Evolutionary conservation across 306 rosid genomes (phyloP).

Genomic region (Trifolium subterraneum): DNA sequence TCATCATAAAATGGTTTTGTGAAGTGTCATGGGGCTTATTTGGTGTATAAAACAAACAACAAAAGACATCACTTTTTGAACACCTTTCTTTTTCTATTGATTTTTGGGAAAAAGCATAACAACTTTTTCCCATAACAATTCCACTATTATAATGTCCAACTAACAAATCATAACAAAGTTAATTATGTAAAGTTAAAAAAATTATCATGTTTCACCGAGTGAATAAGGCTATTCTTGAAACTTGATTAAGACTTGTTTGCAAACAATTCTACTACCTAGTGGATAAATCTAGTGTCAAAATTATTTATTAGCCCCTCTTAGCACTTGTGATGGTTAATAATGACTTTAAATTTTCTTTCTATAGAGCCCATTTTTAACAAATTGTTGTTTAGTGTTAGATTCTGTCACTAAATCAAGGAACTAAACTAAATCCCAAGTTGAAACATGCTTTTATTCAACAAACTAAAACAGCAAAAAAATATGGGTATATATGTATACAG

Average conservation of each 20-base stretch:
- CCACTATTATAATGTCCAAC: constrained; percentile 41
- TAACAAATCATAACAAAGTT: constrained; percentile 29
- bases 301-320: constrained; percentile 11
- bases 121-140: constrained; percentile 47
- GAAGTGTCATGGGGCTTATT: constrained; percentile 54
- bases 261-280: neutral
- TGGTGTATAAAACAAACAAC: constrained; percentile 46
- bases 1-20: constrained; percentile 50
- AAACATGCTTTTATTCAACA: constrained; percentile 36
- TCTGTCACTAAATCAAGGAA: constrained; percentile 50
- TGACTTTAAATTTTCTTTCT: constrained; percentile 24
- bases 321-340: neutral
- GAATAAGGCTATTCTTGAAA: constrained; percentile 23
- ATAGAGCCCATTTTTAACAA: constrained; percentile 40
- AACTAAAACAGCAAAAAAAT: constrained; percentile 27
- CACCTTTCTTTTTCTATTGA: constrained; percentile 43
- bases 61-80: constrained; percentile 45
- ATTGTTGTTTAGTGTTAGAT: constrained; percentile 50
- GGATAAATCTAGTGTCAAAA: constrained; percentile 18
- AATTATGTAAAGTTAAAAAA: neutral
- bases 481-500: neutral
- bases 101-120: constrained; percentile 54
- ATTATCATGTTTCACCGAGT: constrained; percentile 15
- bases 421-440: constrained; percentile 37
- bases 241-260: constrained; percentile 48